These are phyloP conservation scores for Phytomonas francai DNA, from an alignment of 208 protist genomes.

Conservation along the genomic window DNA sequence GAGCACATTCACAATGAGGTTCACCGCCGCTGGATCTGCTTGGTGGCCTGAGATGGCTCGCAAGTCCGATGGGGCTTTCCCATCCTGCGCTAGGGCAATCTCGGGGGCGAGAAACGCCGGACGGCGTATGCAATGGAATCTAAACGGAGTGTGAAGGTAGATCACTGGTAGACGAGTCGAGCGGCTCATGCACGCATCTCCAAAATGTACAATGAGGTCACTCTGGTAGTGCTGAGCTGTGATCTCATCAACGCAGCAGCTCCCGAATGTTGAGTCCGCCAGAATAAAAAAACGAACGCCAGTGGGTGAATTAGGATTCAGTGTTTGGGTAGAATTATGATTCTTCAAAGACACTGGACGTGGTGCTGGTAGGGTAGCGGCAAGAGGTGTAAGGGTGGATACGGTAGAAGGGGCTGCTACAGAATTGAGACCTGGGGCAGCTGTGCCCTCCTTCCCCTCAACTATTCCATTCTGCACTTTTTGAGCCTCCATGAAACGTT, in stretches of 20 bases:
- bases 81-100: not conserved
- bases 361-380: not conserved
- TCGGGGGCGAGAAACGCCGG: not conserved
- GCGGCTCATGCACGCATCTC: conserved; percentile 80
- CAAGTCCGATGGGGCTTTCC: not conserved
- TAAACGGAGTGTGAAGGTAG: conserved; percentile 60
- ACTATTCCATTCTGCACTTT: not conserved
- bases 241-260: conserved; percentile 89
- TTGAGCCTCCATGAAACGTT: conserved; percentile 9
- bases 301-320: conserved; percentile 34
- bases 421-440: not conserved
- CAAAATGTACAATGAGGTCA: conserved; percentile 89
- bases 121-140: conserved; percentile 12
- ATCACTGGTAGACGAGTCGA: conserved; percentile 73
- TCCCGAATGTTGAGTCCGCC: conserved; percentile 88
- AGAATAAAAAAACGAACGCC: conserved; percentile 64
- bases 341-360: conserved; percentile 1
- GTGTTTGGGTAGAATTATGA: not conserved
- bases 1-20: not conserved
- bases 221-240: conserved; percentile 78
- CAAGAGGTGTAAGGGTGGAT: not conserved
- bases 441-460: not conserved
- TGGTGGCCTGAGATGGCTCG: not conserved
- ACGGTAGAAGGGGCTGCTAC: not conserved
- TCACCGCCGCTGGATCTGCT: not conserved